Conservation (phyloP, 805 yeast genomes). For the Yamadazyma sp. region DNA sequence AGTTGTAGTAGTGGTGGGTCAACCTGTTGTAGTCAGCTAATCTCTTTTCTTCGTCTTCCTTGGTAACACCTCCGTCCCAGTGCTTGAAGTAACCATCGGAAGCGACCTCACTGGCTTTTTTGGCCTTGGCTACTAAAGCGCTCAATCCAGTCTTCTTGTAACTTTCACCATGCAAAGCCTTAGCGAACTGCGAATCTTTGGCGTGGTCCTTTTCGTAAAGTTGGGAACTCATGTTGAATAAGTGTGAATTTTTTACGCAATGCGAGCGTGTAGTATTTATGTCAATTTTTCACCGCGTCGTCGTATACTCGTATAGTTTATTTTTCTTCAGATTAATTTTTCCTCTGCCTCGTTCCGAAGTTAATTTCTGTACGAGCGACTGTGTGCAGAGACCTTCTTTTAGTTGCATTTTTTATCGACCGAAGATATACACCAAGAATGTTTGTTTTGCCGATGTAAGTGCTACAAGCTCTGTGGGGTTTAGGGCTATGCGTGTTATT, state of each 20-base stretch:
- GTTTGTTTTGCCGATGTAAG: too few species aligned
- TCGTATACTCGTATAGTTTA: constrained; percentile 4
- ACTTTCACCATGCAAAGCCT: constrained; percentile 81
- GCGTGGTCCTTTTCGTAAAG: constrained; percentile 52
- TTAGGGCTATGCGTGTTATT: too few species aligned
- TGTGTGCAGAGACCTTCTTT: too few species aligned
- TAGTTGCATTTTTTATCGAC: too few species aligned
- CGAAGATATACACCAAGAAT: too few species aligned
- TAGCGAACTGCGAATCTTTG: constrained; percentile 71
- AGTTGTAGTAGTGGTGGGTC: constrained; percentile 94
- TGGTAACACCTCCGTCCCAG: constrained; percentile 90
- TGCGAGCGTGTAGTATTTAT: constrained; percentile 9
- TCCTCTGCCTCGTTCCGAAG: constrained; percentile 9
- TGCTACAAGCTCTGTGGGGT: too few species aligned
- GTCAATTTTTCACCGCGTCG: constrained; percentile 3
- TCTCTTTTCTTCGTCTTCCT: constrained; percentile 70
- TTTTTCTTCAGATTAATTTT: too few species aligned
- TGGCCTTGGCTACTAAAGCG: constrained; percentile 77
- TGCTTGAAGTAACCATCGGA: constrained; percentile 89
- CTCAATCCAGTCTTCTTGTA: constrained; percentile 67
- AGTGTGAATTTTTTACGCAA: not conserved
- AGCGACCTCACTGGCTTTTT: constrained; percentile 75
- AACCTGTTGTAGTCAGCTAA: constrained; percentile 83
- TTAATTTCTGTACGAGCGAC: constrained; percentile 5
- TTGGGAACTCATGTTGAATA: constrained; percentile 11